Conservation (phyloP, 1,284 basidiomycete species). For the Mrakiaceae sp. region DNA sequence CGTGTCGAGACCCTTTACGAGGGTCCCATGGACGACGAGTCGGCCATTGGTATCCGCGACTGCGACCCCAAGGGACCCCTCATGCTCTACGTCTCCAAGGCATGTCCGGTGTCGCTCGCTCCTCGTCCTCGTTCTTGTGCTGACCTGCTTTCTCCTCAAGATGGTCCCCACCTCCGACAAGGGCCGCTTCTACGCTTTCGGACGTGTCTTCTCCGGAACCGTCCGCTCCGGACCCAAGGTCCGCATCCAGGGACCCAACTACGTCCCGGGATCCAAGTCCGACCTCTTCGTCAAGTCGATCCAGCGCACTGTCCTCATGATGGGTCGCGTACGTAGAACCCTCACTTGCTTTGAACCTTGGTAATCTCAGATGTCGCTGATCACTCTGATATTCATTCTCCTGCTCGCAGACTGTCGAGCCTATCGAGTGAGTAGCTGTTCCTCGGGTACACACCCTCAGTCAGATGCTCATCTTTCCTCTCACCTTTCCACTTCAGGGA, state of each 20-base stretch:
- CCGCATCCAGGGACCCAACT: slow-evolving; percentile 99
- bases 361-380: too few relatives aligned
- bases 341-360: too few relatives aligned
- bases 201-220: slow-evolving; percentile 99
- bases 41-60: slow-evolving; percentile 95
- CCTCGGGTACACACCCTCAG: too few relatives aligned
- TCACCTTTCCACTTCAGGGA: neutral
- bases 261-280: slow-evolving; percentile 96
- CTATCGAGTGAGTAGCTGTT: slow-evolving; percentile 54
- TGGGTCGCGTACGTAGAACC: slow-evolving; percentile 57
- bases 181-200: slow-evolving; percentile 99
- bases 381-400: too few relatives aligned
- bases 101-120: too few relatives aligned
- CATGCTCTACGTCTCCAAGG: slow-evolving; percentile 89
- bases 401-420: slow-evolving; percentile 59
- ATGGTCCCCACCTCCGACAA: slow-evolving; percentile 99
- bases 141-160: slow-evolving; percentile 34
- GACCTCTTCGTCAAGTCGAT: slow-evolving; percentile 97
- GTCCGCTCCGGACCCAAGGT: slow-evolving; percentile 95
- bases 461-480: neutral
- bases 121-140: too few relatives aligned
- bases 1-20: slow-evolving; percentile 99
- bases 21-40: slow-evolving; percentile 99
- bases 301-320: slow-evolving; percentile 99
- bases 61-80: slow-evolving; percentile 96